Percentiles rank a stretch among this genome's conserved stretches.
Conservation (phyloP, 352 stramenopile genomes). For the Pythium rishiriense region DNA sequence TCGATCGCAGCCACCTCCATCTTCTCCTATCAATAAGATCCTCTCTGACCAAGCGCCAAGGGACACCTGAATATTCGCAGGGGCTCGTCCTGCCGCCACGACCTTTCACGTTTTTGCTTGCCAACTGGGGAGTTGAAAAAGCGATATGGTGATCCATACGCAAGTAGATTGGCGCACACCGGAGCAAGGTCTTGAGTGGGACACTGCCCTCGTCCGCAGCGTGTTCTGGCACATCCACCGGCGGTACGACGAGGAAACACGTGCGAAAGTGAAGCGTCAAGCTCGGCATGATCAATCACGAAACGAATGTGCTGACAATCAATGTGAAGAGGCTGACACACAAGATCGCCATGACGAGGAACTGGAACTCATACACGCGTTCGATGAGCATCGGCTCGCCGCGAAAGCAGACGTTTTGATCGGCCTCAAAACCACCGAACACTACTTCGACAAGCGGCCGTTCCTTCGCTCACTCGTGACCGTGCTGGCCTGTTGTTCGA, state of each 20-base stretch:
- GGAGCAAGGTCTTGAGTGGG: slow-evolving; percentile 42
- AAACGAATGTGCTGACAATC: slow-evolving; percentile 8
- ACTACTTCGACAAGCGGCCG: slow-evolving; percentile 54
- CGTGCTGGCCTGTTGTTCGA: slow-evolving; percentile 49
- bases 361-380: neutral
- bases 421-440: slow-evolving; percentile 37
- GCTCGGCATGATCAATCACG: neutral
- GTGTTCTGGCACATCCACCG: slow-evolving; percentile 48
- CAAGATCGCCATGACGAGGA: neutral
- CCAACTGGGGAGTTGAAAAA: neutral
- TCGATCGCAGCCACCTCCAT: slow-evolving; percentile 37
- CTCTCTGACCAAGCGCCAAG: neutral
- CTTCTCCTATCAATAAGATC: neutral
- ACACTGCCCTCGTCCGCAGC: slow-evolving; percentile 52
- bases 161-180: slow-evolving; percentile 57
- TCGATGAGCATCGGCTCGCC: slow-evolving; percentile 45
- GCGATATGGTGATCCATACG: slow-evolving; percentile 36
- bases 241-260: slow-evolving; percentile 23
- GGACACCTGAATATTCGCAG: too few species aligned
- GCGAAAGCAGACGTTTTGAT: slow-evolving; percentile 60
- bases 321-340: slow-evolving; percentile 2
- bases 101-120: slow-evolving; percentile 11
- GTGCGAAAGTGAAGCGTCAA: neutral
- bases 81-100: neutral
- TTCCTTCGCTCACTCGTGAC: slow-evolving; percentile 60